Conservation (phyloP, 139 green algal genomes). For the Chlamydomonas schloesseri region DNA sequence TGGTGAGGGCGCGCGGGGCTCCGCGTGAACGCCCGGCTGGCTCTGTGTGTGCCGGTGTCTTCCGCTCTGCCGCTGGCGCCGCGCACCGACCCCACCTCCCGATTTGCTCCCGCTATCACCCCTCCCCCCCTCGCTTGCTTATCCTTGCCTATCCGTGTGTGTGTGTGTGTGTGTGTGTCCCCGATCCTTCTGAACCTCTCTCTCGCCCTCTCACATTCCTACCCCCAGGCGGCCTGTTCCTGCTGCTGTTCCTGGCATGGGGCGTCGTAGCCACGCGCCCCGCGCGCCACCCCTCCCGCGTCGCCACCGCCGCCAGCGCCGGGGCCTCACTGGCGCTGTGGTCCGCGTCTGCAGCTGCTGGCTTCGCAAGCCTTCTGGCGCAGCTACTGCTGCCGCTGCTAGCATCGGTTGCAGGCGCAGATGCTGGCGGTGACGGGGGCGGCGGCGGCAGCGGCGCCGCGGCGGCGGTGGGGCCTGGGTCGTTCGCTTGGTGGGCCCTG, state of each 20-base stretch:
- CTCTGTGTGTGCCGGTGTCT: too few relatives aligned
- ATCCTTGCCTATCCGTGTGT: too few relatives aligned
- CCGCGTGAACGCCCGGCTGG: too few relatives aligned
- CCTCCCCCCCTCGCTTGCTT: too few relatives aligned
- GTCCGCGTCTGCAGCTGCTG: slow-evolving; percentile 4
- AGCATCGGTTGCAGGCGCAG: background rate
- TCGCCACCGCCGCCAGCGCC: background rate
- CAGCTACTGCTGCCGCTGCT: slow-evolving; percentile 24
- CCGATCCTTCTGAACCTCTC: too few relatives aligned
- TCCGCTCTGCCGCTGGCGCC: too few relatives aligned
- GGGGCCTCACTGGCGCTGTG: slow-evolving; percentile 1
- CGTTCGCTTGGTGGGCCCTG: background rate
- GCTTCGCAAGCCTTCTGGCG: background rate
- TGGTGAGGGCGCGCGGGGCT: too few relatives aligned
- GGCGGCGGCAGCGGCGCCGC: background rate
- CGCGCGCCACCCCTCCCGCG: background rate
- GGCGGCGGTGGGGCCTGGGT: background rate
- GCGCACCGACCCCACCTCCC: too few relatives aligned
- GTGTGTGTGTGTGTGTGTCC: too few relatives aligned
- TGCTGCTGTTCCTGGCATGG: slow-evolving; percentile 25
- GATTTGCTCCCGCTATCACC: too few relatives aligned
- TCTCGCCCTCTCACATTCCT: background rate
- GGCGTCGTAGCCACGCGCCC: background rate
- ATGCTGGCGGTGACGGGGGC: too few relatives aligned
- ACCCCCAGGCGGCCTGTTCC: background rate